Base-by-base conservation (phyloP, 2,329 filamentous ascomycete genomes). In the Paecilomyces sp. region DNA sequence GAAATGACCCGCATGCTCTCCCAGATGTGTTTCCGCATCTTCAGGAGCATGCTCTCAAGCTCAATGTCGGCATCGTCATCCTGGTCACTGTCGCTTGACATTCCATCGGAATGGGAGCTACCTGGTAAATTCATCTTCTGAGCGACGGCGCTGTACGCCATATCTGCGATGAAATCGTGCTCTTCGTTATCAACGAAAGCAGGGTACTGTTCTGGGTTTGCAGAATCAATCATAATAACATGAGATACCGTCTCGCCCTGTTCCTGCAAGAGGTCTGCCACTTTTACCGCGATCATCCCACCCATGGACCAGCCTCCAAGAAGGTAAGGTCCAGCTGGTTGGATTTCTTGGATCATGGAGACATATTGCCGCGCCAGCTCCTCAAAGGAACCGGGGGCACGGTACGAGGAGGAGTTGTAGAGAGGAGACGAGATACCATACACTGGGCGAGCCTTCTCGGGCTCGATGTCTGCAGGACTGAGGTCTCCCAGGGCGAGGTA, bases 261-360 rank as follows among this genome's bases (percentile, higher is more conserved):
- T 7, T 54, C 25, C 9, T 61, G 58, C 5, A 67, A 56, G 24
- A 67, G 59, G 3, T 56, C 56, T 25, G 66, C 66, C 62, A 67
- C 65, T 55, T 68, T 66, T 33, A 64, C 56, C 15, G 75, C 72
- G 58, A 70, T 68, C 24, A 75, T 68, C 41, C 71, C 74, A 22
- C 75, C 75, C 13, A 69, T 67, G 12, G 71, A 75, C 72, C 71
- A 75, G 31, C 75, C 74, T 22, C 69, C 73, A 8, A 77, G 63
- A 52, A 69, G 62, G 62, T 77, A 77, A 7, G 75, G 74, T 1
- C 75, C 74, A 36, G 68, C 58, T 8, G 73, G 68, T 59, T 77
- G 74, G 59, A 64, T 53, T 30, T 67, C 64, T 22, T 59, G 41
- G 30, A 66, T 62, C n/a, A 58, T 58, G 36, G 61, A 30, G 34